A percentile compares a stretch with the other conserved stretches of the same genome.
Evolutionary conservation across 2,329 filamentous ascomycete species (phyloP).

Genomic region (Xylaria sp.): DNA sequence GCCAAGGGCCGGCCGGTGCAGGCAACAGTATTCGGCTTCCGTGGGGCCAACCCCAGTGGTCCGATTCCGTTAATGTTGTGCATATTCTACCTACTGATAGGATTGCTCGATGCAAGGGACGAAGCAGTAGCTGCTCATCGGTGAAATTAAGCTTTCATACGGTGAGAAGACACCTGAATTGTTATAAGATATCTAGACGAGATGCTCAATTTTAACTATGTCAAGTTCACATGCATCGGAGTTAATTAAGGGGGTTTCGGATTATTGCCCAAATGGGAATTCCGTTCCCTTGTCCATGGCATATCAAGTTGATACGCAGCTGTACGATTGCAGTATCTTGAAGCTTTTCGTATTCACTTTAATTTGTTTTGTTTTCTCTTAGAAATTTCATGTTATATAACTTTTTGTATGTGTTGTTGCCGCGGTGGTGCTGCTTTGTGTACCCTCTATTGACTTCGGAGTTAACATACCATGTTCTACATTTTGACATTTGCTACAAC

Average conservation of each 20-base stretch:
- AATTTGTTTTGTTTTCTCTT: background rate
- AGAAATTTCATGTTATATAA: background rate
- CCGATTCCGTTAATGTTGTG: background rate
- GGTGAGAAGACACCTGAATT: background rate
- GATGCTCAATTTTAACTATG: background rate
- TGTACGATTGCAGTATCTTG: background rate
- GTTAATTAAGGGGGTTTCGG: slow-evolving; percentile 6
- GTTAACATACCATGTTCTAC: background rate
- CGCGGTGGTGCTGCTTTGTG: no score
- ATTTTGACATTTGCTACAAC: background rate
- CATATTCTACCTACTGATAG: background rate
- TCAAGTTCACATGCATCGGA: background rate
- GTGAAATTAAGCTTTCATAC: background rate
- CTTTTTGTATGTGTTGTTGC: background rate
- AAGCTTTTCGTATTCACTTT: background rate
- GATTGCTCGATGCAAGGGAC: background rate
- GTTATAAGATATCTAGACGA: background rate
- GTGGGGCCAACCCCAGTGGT: background rate
- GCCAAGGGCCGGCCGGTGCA: background rate
- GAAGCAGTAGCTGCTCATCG: background rate
- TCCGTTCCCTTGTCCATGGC: no score
- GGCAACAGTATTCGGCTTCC: slow-evolving; percentile 17
- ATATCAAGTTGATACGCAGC: background rate
- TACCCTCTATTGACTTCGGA: background rate
- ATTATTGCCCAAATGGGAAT: slow-evolving; percentile 22